Base-by-base conservation (phyloP, 2,329 filamentous ascomycete genomes). In the Fusarium sp. region DNA sequence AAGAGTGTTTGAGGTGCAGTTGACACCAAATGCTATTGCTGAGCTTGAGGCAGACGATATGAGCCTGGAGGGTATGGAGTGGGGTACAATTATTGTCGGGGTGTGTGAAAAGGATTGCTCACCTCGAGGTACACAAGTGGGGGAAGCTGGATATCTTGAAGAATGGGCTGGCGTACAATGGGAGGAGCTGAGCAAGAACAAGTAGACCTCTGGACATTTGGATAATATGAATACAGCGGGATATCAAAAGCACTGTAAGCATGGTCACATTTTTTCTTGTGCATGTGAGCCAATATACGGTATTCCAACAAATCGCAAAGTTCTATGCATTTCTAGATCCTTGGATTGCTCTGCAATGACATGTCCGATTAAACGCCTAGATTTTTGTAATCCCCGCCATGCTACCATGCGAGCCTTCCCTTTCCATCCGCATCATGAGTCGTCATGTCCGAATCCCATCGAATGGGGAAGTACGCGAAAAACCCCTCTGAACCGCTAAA, bases 121-220 rank as follows among this genome's bases (percentile, higher is more conserved):
- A 74, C 88, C 89, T 17, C 79, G 79, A 7, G 86, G 87, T 1
- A 85, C 89, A 8, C 79, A 80, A 14, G 83, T 86, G 36, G 92
- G 90, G 0, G 86, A 90, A 75, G 87, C 90, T 1, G 93, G 91
- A 2, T 98, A 97, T 80, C 75, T 94, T 18, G 96, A 98, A 83
- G 96, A 99, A 81, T 99, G 96, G 95, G 90, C 88, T n/a, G 96
- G 95, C 8, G 96, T 98, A 69, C 96, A 99, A 80, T 99, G 95
- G 96, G 96, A 99, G 81, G 95, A 98, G 80, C 75, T 89, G 66
- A 78, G 77, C 33, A 84, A 81, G 75, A 66, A 71, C 26, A 77
- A 80, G 52, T 78, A 69, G 71, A 63, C 24, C 18, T 28, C 22
- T 39, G 31, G 48, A 28, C 33, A 44, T 14, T 15, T 49, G 28